Evolutionary conservation across 2,329 filamentous ascomycete species (phyloP), one percentile per base, ranked within the genome.

Genomic region (Aspergillus sp.): DNA sequence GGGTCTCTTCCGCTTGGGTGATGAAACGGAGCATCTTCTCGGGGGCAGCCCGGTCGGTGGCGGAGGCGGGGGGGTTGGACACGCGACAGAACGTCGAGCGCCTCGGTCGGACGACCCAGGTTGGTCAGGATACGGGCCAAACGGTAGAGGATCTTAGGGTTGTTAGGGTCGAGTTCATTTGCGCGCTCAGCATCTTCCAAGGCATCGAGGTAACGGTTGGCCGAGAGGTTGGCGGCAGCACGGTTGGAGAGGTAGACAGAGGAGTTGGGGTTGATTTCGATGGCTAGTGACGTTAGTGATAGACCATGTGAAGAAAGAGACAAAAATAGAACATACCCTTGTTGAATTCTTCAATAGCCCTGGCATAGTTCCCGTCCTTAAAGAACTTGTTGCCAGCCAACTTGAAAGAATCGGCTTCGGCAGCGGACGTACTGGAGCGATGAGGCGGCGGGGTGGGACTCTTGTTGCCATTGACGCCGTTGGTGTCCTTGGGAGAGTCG

Each of bases 331-430:
- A 59, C 75, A 47, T 75, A 95, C 91, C 91, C 81, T 95, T 95
- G 56, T 87, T 88, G 68, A 97, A 98, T 68, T 96, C 89, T 55
- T 87, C 80, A 64, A 97, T 90, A 26, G 93, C 91, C 62, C 86
- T 85, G 48, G 77, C 72, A 67, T 91, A 98, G 61, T 96, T 88
- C 64, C 86, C 88, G 51, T 90, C 88, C 74, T 96, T 97, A 79
- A 96, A 98, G 62, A 88, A 91, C 61, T 93, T 93, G 73, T 98
- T 98, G 46, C 93, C 93, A 2, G 88, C 82, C 57, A 87, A 81
- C 76, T 98, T 98, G 79, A 85, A 95, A 9, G 82, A 77, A 71
- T 98, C 93, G 27, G 91, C 89, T 62, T 96, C 88, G 42, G 91
- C 86, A 34, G 57, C 67, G 50, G 71, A 70, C 12, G 75, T 70